A percentile compares a stretch with the other conserved stretches of the same genome.
Evolutionary conservation across 352 stramenopile genomes (phyloP).

Genomic region (Globisporangium cystogenes): DNA sequence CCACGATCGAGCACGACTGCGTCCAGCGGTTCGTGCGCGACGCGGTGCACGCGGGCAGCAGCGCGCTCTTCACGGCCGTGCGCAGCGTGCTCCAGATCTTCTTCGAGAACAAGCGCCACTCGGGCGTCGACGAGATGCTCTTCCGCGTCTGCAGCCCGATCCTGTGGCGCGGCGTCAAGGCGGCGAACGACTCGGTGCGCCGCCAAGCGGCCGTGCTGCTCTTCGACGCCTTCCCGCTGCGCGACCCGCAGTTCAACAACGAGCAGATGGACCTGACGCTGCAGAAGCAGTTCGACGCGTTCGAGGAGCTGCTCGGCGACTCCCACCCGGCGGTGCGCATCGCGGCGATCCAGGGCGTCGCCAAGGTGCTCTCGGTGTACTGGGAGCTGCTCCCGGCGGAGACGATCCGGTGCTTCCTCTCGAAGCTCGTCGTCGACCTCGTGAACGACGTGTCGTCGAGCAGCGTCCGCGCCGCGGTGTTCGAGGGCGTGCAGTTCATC

Average conservation of each 20-base stretch:
- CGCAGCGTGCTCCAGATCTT: slow-evolving; percentile 75
- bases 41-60: slow-evolving; percentile 63
- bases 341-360: slow-evolving; percentile 73
- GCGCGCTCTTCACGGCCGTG: slow-evolving; percentile 59
- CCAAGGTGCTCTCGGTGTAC: slow-evolving; percentile 79
- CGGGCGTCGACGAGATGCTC: slow-evolving; percentile 80
- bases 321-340: slow-evolving; percentile 71
- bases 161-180: slow-evolving; percentile 79
- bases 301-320: slow-evolving; percentile 70
- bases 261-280: slow-evolving; percentile 65
- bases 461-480: slow-evolving; percentile 74
- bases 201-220: slow-evolving; percentile 76
- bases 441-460: slow-evolving; percentile 75
- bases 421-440: slow-evolving; percentile 75
- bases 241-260: slow-evolving; percentile 72
- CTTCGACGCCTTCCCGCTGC: slow-evolving; percentile 83
- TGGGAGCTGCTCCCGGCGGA: slow-evolving; percentile 80
- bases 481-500: slow-evolving; percentile 81
- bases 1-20: slow-evolving; percentile 81
- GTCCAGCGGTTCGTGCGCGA: slow-evolving; percentile 77
- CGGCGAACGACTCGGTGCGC: slow-evolving; percentile 76
- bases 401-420: slow-evolving; percentile 80
- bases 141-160: slow-evolving; percentile 81
- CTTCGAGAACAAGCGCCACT: slow-evolving; percentile 82
- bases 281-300: slow-evolving; percentile 83